Conservation (phyloP, 176 grass and related monocot species). For the Oryza glumipatula region DNA sequence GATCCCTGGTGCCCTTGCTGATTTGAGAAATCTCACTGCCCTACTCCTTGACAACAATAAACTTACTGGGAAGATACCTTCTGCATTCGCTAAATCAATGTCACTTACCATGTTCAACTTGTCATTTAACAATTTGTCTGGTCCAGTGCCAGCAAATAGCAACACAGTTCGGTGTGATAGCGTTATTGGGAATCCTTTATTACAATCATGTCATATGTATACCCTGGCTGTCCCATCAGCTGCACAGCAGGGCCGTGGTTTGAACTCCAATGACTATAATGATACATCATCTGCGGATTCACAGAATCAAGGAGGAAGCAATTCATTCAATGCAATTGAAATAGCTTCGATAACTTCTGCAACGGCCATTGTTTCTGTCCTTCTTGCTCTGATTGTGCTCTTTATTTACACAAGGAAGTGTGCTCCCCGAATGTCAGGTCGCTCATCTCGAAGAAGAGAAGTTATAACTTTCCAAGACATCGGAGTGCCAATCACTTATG, state of each 20-base stretch:
- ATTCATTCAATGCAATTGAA: slow-evolving; percentile 84
- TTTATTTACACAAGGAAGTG: slow-evolving; percentile 98
- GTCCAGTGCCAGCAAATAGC: slow-evolving; percentile 74
- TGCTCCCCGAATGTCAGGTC: slow-evolving; percentile 54
- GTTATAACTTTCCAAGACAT: slow-evolving; percentile 84
- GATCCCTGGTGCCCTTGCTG: slow-evolving; percentile 70
- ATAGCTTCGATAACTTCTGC: slow-evolving; percentile 96
- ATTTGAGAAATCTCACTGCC: slow-evolving; percentile 69
- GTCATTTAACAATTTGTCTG: slow-evolving; percentile 99
- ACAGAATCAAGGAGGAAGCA: slow-evolving; percentile 58
- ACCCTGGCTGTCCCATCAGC: slow-evolving; percentile 69
- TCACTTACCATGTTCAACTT: slow-evolving; percentile 77
- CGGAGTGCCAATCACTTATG: slow-evolving; percentile 71
- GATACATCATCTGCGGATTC: slow-evolving; percentile 43
- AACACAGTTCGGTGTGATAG: slow-evolving; percentile 75
- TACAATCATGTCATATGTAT: slow-evolving; percentile 80
- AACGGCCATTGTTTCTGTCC: slow-evolving; percentile 89
- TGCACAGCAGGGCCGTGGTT: slow-evolving; percentile 50
- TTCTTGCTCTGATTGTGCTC: slow-evolving; percentile 82
- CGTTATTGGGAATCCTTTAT: slow-evolving; percentile 84
- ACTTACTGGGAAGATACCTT: slow-evolving; percentile 84
- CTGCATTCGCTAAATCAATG: slow-evolving; percentile 56
- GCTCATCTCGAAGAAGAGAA: slow-evolving; percentile 68
- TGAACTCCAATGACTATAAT: slow-evolving; percentile 55
- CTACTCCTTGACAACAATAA: slow-evolving; percentile 91